A percentile compares a stretch with the other conserved stretches of the same genome.
These are phyloP conservation scores for Prunus yedoensis DNA, from an alignment of 331 rosid genomes.

Conservation along the genomic window DNA sequence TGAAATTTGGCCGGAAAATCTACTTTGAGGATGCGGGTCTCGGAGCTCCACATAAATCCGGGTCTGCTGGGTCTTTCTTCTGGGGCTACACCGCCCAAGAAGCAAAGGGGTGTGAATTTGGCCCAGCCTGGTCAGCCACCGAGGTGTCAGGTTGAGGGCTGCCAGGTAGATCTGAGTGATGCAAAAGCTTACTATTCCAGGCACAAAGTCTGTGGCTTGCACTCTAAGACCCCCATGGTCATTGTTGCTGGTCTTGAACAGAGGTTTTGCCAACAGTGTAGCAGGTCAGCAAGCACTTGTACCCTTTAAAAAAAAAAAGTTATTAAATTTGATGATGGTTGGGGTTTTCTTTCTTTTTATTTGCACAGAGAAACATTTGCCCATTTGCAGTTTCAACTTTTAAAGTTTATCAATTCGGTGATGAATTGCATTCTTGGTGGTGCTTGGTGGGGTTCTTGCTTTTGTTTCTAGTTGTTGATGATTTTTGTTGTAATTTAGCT, in stretches of 20 bases:
- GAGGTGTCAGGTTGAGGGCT: conserved; percentile 97
- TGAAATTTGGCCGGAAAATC: conserved; percentile 70
- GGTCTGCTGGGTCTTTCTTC: conserved; percentile 26
- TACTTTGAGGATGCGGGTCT: conserved; percentile 65
- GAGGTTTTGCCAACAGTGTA: conserved; percentile 98
- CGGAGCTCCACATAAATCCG: conserved; percentile 42
- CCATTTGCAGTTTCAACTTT: background rate
- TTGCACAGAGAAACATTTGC: background rate
- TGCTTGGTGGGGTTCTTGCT: no score
- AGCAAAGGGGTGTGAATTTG: no score
- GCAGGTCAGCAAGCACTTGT: conserved; percentile 53
- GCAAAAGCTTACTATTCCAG: conserved; percentile 87
- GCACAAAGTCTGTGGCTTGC: conserved; percentile 86
- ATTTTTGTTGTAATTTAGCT: no score
- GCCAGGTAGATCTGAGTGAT: conserved; percentile 80
- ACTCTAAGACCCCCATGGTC: conserved; percentile 82
- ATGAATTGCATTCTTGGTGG: background rate
- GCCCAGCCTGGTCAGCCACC: no score
- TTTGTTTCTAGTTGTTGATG: no score
- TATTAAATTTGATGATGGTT: background rate
- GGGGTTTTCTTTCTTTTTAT: background rate
- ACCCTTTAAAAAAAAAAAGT: no score
- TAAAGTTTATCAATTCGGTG: background rate
- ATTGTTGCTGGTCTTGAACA: conserved; percentile 72
- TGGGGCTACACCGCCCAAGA: conserved; percentile 38